Evolutionary conservation across 352 stramenopile genomes (phyloP).

Genomic region (Phytophthora pinifolia): DNA sequence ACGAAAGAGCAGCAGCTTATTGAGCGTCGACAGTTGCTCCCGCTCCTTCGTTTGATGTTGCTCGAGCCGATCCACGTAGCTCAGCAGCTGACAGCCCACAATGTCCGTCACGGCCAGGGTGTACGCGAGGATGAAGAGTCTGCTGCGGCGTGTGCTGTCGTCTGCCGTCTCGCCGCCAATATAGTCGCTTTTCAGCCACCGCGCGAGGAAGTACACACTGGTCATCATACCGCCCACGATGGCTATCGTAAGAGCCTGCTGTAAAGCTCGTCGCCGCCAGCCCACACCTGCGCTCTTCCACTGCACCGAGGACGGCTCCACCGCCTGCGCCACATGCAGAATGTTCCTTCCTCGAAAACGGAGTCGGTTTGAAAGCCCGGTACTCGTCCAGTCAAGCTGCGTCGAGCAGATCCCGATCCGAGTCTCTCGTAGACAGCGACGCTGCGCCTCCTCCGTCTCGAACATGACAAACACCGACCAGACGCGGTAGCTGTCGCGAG

Average conservation of each 20-base stretch:
- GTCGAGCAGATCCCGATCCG: constrained; percentile 51
- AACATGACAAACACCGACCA: constrained; percentile 83
- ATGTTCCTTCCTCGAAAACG: constrained; percentile 72
- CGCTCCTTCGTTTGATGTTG: constrained; percentile 67
- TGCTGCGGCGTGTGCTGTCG: constrained; percentile 34
- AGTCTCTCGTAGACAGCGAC: constrained; percentile 48
- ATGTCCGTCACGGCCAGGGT: constrained; percentile 54
- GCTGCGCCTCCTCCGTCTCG: constrained; percentile 66
- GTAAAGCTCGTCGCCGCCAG: constrained; percentile 35
- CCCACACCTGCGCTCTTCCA: constrained; percentile 67
- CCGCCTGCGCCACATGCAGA: constrained; percentile 62
- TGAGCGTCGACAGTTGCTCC: constrained; percentile 74
- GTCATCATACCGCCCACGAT: constrained; percentile 54
- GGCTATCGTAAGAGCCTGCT: constrained; percentile 47
- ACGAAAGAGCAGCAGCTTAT: constrained; percentile 77
- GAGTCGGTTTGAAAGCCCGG: constrained; percentile 33
- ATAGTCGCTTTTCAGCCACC: constrained; percentile 37
- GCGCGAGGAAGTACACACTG: constrained; percentile 54
- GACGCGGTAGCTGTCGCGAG: constrained; percentile 49
- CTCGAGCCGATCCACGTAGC: constrained; percentile 57
- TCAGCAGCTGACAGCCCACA: constrained; percentile 60
- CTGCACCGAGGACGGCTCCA: constrained; percentile 65
- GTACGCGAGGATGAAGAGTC: constrained; percentile 58
- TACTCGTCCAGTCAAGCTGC: constrained; percentile 38
- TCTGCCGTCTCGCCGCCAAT: constrained; percentile 29